A percentile compares a stretch with the other conserved stretches of the same genome.
phyloP scores from a whole-genome alignment of 495 filamentous ascomycete genomes.

The Penicillium verhagenii region DNA sequence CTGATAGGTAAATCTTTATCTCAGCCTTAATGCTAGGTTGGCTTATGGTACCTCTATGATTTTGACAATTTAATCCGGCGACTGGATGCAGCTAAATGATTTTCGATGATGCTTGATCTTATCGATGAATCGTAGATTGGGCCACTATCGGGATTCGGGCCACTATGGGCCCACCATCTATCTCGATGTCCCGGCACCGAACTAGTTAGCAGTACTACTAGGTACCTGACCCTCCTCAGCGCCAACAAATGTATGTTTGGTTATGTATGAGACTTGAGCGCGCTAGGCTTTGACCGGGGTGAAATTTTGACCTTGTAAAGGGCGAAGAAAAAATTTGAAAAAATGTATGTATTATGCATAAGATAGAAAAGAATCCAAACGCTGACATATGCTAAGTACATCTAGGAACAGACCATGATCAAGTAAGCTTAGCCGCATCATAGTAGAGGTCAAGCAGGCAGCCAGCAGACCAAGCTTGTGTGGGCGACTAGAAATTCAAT shows the following conservation, averaged over 20 bases:
- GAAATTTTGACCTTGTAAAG: too few relatives aligned
- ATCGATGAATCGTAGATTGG: too few relatives aligned
- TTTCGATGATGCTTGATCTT: background rate
- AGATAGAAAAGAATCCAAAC: background rate
- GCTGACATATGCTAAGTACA: background rate
- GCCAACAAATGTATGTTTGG: too few relatives aligned
- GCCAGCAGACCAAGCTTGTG: conserved; percentile 92
- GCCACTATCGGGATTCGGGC: too few relatives aligned
- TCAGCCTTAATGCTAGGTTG: too few relatives aligned
- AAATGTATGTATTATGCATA: background rate
- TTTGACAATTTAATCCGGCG: background rate
- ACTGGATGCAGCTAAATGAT: background rate
- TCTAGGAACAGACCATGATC: background rate
- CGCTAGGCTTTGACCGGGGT: too few relatives aligned
- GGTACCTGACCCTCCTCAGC: too few relatives aligned
- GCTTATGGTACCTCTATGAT: background rate
- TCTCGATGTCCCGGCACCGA: background rate
- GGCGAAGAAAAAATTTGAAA: background rate
- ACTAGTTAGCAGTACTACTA: too few relatives aligned
- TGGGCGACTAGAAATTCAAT: conserved; percentile 62
- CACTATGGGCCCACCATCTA: background rate
- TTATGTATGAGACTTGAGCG: too few relatives aligned
- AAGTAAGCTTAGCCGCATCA: conserved; percentile 61
- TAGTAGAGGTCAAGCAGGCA: conserved; percentile 94
- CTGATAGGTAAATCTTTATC: too few relatives aligned